Percentiles rank a stretch among this genome's conserved stretches.
These are phyloP conservation scores for Fimicolochytrium jonesii DNA, from an alignment of 192 early-diverging fungal species.

Conservation along the genomic window DNA sequence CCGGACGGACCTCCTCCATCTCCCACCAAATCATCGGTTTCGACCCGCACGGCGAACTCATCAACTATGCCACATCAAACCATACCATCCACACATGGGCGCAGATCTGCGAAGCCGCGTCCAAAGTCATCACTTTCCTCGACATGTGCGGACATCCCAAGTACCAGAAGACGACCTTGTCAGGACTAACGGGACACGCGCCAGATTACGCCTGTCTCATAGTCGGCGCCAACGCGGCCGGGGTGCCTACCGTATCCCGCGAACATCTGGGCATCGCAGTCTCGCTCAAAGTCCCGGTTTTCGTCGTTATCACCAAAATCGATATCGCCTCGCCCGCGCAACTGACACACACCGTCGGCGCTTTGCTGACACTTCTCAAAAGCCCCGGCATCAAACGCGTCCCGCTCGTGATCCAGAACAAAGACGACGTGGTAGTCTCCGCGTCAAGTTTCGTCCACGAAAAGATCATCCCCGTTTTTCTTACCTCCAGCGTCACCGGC, in stretches of 20 bases:
- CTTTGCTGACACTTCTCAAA: slow-evolving; percentile 37
- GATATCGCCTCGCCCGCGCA: slow-evolving; percentile 43
- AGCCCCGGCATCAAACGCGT: slow-evolving; percentile 41
- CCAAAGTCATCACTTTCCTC: slow-evolving; percentile 82
- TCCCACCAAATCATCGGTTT: slow-evolving; percentile 85
- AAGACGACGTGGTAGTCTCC: slow-evolving; percentile 36
- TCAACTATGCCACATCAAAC: slow-evolving; percentile 77
- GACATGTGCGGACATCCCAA: slow-evolving; percentile 88
- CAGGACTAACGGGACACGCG: slow-evolving; percentile 75
- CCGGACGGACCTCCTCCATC: slow-evolving; percentile 85
- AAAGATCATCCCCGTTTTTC: slow-evolving; percentile 73
- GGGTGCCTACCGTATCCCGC: slow-evolving; percentile 62
- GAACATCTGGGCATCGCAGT: slow-evolving; percentile 78
- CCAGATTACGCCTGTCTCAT: slow-evolving; percentile 83
- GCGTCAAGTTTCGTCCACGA: slow-evolving; percentile 29
- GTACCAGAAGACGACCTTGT: slow-evolving; percentile 83
- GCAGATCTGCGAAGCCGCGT: slow-evolving; percentile 73
- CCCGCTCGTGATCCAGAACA: slow-evolving; percentile 44
- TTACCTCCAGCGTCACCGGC: slow-evolving; percentile 80
- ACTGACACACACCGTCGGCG: slow-evolving; percentile 40
- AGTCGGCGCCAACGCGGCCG: slow-evolving; percentile 63
- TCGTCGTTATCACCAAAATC: slow-evolving; percentile 85
- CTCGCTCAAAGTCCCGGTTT: slow-evolving; percentile 71
- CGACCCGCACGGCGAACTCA: slow-evolving; percentile 60
- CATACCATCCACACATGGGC: slow-evolving; percentile 75